Percentiles rank a stretch among this genome's conserved stretches.
These are phyloP conservation scores for Prunus mongolica DNA, from an alignment of 306 rosid species.

Conservation along the genomic window DNA sequence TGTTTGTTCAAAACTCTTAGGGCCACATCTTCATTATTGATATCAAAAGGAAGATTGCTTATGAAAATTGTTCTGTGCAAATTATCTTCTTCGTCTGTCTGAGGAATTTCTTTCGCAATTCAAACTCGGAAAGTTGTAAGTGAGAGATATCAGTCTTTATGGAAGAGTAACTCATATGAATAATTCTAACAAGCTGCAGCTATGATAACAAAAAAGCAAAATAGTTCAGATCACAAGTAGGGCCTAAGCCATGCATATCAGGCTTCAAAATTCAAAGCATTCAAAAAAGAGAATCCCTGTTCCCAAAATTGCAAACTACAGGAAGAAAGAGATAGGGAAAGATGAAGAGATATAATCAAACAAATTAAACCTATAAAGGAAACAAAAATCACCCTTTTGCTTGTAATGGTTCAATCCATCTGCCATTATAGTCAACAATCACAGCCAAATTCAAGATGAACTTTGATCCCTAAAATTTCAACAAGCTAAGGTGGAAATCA, in stretches of 20 bases:
- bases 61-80: conserved; percentile 76
- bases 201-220: not conserved
- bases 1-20: too few species aligned
- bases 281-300: not conserved
- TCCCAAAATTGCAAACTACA: not conserved
- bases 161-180: not conserved
- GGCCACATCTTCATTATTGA: conserved; percentile 58
- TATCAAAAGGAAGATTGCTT: conserved; percentile 80
- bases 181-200: not conserved
- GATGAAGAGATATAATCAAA: not conserved
- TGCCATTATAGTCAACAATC: not conserved
- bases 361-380: not conserved
- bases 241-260: not conserved
- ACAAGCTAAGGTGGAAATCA: too few species aligned
- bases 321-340: not conserved
- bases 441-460: not conserved
- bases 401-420: not conserved
- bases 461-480: not conserved
- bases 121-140: not conserved
- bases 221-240: not conserved
- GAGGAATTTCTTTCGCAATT: not conserved
- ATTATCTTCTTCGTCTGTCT: conserved; percentile 45
- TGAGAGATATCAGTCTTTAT: not conserved
- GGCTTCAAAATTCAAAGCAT: not conserved
- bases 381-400: too few species aligned